These are phyloP conservation scores for Taiozyma sp. DNA, from an alignment of 1,139 yeast species.

Conservation along the genomic window DNA sequence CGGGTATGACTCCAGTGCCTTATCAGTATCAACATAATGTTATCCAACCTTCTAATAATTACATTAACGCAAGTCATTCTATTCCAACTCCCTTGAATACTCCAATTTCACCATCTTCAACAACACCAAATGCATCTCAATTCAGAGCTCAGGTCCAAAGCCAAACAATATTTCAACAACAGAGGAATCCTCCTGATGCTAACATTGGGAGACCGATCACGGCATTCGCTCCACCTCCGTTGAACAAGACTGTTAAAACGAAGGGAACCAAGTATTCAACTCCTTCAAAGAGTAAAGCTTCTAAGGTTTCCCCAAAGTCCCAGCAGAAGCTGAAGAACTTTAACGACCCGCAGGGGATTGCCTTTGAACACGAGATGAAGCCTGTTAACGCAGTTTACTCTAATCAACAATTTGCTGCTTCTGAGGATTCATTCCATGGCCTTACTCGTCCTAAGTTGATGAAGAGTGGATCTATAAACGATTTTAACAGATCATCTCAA, in stretches of 20 bases:
- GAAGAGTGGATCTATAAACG: neutral
- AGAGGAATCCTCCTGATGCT: neutral
- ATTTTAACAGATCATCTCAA: neutral
- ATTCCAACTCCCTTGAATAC: neutral
- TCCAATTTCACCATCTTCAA: conserved; percentile 3
- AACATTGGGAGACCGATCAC: neutral
- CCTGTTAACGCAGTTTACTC: neutral
- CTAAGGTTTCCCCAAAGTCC: neutral
- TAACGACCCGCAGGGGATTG: neutral
- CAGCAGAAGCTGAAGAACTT: neutral
- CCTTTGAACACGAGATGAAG: neutral
- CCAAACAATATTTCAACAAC: conserved; percentile 9
- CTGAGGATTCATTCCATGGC: neutral
- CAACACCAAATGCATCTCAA: conserved; percentile 4
- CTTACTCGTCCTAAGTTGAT: neutral
- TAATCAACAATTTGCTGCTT: neutral
- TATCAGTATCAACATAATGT: conserved; percentile 1
- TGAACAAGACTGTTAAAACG: neutral
- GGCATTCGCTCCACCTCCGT: neutral
- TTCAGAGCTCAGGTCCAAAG: conserved; percentile 10
- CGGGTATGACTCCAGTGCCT: neutral
- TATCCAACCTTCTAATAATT: neutral
- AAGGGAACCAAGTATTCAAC: neutral
- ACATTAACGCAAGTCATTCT: neutral
- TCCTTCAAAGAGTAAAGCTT: neutral